phyloP scores from a whole-genome alignment of 305 asterid species.

The Solanum hybrid region DNA sequence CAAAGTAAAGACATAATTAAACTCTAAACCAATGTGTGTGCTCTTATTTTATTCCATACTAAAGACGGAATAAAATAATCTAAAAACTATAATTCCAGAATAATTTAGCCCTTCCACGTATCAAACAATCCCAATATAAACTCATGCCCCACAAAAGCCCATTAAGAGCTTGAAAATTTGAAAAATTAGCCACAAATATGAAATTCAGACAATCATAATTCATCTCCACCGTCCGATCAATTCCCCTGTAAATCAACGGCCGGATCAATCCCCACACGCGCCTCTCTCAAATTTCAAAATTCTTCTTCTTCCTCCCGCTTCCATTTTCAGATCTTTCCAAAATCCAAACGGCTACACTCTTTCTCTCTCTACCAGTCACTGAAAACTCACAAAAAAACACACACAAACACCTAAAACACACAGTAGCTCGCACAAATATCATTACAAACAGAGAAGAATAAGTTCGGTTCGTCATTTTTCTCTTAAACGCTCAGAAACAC shows the following conservation, averaged over 20 bases:
- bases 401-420: neutral
- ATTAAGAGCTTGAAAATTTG: neutral
- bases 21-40: neutral
- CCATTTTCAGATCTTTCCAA: slow-evolving; percentile 6
- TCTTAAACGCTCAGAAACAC: neutral
- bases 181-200: neutral
- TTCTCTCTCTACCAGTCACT: neutral
- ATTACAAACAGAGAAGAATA: neutral
- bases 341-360: neutral
- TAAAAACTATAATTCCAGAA: neutral
- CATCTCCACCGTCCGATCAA: neutral
- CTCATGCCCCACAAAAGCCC: neutral
- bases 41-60: neutral
- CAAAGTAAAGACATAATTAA: neutral
- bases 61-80: neutral
- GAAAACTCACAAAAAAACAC: neutral
- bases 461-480: neutral
- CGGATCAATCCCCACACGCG: neutral
- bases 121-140: neutral
- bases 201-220: neutral
- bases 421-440: neutral
- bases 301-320: slow-evolving; percentile 8
- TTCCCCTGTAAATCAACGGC: neutral
- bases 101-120: neutral
- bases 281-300: neutral